Conservation (phyloP, 495 filamentous ascomycete genomes). For the Talaromyces adpressus region DNA sequence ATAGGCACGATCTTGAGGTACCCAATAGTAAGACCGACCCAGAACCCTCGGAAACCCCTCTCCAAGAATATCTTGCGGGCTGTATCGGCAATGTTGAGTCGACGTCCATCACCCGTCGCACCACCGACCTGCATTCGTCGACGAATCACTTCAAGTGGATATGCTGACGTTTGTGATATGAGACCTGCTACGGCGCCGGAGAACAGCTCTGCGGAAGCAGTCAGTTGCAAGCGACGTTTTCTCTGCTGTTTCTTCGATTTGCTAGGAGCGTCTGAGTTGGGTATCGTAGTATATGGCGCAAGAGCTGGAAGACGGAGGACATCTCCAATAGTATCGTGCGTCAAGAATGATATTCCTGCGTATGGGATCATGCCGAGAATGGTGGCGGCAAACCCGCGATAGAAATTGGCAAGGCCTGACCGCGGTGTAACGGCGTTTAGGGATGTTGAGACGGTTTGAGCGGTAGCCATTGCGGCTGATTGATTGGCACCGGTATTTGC, state of each 20-base stretch:
- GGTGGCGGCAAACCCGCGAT: slow-evolving; percentile 86
- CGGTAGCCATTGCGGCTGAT: slow-evolving; percentile 21
- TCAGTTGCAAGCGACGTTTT: slow-evolving; percentile 41
- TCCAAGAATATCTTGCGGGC: slow-evolving; percentile 64
- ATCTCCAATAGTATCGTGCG: slow-evolving; percentile 83
- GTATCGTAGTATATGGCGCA: slow-evolving; percentile 60
- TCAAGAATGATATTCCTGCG: slow-evolving; percentile 94
- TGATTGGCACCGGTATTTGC: slow-evolving; percentile 14
- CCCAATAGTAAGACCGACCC: slow-evolving; percentile 86
- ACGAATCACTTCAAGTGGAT: slow-evolving; percentile 87
- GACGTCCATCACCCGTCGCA: slow-evolving; percentile 80
- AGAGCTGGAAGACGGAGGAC: slow-evolving; percentile 60
- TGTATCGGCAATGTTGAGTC: slow-evolving; percentile 73
- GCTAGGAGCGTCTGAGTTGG: slow-evolving; percentile 23
- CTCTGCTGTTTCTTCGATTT: not conserved
- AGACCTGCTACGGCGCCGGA: slow-evolving; percentile 81
- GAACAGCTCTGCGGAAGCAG: slow-evolving; percentile 67
- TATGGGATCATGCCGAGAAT: slow-evolving; percentile 93
- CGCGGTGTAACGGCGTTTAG: slow-evolving; percentile 44
- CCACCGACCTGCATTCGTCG: slow-evolving; percentile 94
- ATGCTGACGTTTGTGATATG: slow-evolving; percentile 83
- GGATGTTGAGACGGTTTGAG: slow-evolving; percentile 27
- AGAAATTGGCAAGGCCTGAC: slow-evolving; percentile 80
- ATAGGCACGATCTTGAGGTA: slow-evolving; percentile 93
- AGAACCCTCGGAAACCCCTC: slow-evolving; percentile 76